Evolutionary conservation across 78 protist genomes (phyloP), one percentile per base, ranked within the genome.

Genomic region (Cavenderia fasciculata): DNA sequence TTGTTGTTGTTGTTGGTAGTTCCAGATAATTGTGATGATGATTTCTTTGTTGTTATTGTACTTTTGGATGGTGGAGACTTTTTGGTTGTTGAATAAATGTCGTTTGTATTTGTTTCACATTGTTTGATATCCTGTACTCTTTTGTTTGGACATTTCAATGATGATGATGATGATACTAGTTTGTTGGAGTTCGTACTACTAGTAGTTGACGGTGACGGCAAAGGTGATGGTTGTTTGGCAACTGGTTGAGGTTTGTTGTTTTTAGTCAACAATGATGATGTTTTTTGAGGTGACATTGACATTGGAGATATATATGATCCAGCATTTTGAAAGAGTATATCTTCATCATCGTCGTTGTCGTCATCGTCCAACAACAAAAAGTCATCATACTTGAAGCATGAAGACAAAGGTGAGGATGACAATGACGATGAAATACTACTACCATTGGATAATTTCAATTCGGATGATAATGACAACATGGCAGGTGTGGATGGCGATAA

Each of bases 51-150:
- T 68, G 74, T 47, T 38, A 56, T 41, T 36, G 57, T 43, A 18
- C 23, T n/a, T 8, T 31, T 36, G 3, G 23, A 11, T 31, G 70
- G 41, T 34, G 41, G 12, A 19, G n/a, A 51, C 47, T 29, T 52
- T 72, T 72, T 21, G 85, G 59, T 44, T 69, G 85, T 44, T 74
- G 85, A 2, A 74, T 21, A 41, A 43, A 51, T 4, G 36, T 4
- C 38, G 33, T 63, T 47, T 19, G 34, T 29, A 16, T 34, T 10
- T 41, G 72, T 61, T 29, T 74, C 65, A 18, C 21, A 41, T 12
- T 38, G 8, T 40, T 74, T 74, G 33, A 74, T 74, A 59, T 74
- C 71, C 31, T 74, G 25, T 23, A 74, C 59, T 36, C 85, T 56
- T 27, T 74, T 74, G 41, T 74, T 74, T 33, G 51, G 29, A 47